A percentile compares a stretch with the other conserved stretches of the same genome.
Evolutionary conservation across 2,329 filamentous ascomycete genomes (phyloP).

Genomic region (Fusarium liriodendri): DNA sequence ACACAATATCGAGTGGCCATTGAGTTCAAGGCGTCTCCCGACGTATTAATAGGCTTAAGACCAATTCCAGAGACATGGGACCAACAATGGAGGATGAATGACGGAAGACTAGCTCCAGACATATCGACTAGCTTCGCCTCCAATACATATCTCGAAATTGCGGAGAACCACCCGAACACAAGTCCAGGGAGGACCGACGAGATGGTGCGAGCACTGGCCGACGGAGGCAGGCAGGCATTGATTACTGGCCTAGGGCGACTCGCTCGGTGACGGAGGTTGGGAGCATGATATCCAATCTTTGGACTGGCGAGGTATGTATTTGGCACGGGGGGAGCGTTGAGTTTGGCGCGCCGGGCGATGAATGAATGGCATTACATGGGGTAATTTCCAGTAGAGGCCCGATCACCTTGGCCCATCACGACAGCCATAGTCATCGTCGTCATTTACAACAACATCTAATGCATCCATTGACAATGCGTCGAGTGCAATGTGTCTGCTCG

Average conservation of each 20-base stretch:
- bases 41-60: not conserved
- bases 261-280: conserved; percentile 1
- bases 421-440: not conserved
- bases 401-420: conserved; percentile 7
- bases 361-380: not conserved
- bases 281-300: conserved; percentile 36
- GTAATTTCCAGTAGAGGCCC: conserved; percentile 5
- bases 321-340: not conserved
- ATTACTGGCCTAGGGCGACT: conserved; percentile 14
- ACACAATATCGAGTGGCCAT: conserved; percentile 15
- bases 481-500: not conserved
- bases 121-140: not conserved
- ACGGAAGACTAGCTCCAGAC: conserved; percentile 29
- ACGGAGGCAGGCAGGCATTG: not conserved
- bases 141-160: conserved; percentile 18
- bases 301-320: conserved; percentile 8
- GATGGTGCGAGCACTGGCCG: conserved; percentile 31
- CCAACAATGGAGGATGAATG: not conserved
- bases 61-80: conserved; percentile 14
- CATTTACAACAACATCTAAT: conserved; percentile 2
- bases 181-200: conserved; percentile 7
- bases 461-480: conserved; percentile 2
- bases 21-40: conserved; percentile 9
- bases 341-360: not conserved
- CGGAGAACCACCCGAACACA: conserved; percentile 11